These are phyloP conservation scores for Colletotrichum horii DNA, from an alignment of 2,329 filamentous ascomycete genomes.

Conservation along the genomic window DNA sequence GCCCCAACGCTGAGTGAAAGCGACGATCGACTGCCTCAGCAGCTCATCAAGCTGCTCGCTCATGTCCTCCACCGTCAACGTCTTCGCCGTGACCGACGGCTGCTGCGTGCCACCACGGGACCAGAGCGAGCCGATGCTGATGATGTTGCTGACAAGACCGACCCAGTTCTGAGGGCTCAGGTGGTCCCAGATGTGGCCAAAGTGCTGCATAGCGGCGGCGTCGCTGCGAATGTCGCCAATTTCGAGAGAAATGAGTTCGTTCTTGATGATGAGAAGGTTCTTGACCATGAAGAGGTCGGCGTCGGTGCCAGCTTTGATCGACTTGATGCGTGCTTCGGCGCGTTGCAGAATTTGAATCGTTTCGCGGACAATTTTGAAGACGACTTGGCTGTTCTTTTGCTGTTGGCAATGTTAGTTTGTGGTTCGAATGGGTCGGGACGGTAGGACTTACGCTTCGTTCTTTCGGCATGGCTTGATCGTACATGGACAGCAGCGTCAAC, in stretches of 20 bases:
- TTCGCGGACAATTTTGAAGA: constrained; percentile 82
- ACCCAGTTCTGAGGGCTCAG: constrained; percentile 63
- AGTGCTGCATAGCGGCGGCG: constrained; percentile 61
- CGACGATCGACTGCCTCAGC: constrained; percentile 65
- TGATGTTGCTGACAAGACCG: constrained; percentile 62
- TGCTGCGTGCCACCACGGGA: constrained; percentile 28
- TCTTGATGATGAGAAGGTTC: constrained; percentile 93
- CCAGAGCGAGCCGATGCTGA: constrained; percentile 58
- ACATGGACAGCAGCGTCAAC: constrained; percentile 63
- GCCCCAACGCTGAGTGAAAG: constrained; percentile 67
- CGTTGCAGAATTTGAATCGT: constrained; percentile 83
- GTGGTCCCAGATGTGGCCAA: constrained; percentile 69
- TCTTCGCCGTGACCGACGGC: constrained; percentile 29
- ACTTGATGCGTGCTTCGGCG: constrained; percentile 74
- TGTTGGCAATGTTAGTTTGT: constrained; percentile 25
- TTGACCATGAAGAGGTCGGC: constrained; percentile 92
- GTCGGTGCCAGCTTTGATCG: constrained; percentile 66
- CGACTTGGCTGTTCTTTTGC: constrained; percentile 59
- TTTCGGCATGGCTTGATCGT: constrained; percentile 69
- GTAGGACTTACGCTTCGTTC: constrained; percentile 60
- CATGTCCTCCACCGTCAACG: constrained; percentile 59
- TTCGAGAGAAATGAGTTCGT: constrained; percentile 94
- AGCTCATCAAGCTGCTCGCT: constrained; percentile 69
- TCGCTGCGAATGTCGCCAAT: constrained; percentile 73
- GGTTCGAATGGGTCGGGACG: accelerated